Percentiles rank a stretch among this genome's conserved stretches.
Conservation (phyloP, 805 yeast species). For the Kodamaea nitidulidarum region DNA sequence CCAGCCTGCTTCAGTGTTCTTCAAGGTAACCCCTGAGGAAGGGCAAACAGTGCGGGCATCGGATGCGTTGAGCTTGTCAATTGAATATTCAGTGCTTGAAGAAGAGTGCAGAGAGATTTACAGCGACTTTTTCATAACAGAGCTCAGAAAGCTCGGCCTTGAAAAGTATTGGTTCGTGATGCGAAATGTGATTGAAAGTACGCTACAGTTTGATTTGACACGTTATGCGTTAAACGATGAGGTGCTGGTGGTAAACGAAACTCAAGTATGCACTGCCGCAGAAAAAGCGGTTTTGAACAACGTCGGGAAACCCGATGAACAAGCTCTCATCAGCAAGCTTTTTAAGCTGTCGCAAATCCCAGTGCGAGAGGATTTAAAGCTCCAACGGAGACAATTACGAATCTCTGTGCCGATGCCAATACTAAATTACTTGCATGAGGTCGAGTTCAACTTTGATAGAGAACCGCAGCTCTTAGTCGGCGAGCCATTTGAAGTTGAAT, state of each 20-base stretch:
- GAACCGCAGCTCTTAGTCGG: constrained; percentile 55
- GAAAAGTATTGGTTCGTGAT: constrained; percentile 22
- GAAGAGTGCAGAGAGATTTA: constrained; percentile 39
- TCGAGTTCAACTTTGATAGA: constrained; percentile 42
- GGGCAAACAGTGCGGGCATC: constrained; percentile 17
- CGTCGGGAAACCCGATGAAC: constrained; percentile 10
- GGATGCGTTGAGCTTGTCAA: constrained; percentile 40
- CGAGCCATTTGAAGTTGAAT: constrained; percentile 47
- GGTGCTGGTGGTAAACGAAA: constrained; percentile 17
- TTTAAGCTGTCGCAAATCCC: constrained; percentile 4
- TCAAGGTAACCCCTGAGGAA: constrained; percentile 37
- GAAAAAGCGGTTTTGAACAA: constrained; percentile 13
- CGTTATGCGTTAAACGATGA: constrained; percentile 23
- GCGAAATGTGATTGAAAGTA: constrained; percentile 14
- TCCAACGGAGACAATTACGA: constrained; percentile 22
- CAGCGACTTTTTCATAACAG: constrained; percentile 11
- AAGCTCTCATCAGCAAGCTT: constrained; percentile 9
- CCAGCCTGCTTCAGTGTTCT: constrained; percentile 66
- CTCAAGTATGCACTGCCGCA: constrained; percentile 15
- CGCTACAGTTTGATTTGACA: constrained; percentile 27
- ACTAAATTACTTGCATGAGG: constrained; percentile 56
- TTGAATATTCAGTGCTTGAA: constrained; percentile 44
- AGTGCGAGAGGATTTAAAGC: background rate
- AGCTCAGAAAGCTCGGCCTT: constrained; percentile 11
- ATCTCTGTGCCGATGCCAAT: constrained; percentile 63